Base-by-base conservation (phyloP, 352 stramenopile species). In the Pythium oligandrum region DNA sequence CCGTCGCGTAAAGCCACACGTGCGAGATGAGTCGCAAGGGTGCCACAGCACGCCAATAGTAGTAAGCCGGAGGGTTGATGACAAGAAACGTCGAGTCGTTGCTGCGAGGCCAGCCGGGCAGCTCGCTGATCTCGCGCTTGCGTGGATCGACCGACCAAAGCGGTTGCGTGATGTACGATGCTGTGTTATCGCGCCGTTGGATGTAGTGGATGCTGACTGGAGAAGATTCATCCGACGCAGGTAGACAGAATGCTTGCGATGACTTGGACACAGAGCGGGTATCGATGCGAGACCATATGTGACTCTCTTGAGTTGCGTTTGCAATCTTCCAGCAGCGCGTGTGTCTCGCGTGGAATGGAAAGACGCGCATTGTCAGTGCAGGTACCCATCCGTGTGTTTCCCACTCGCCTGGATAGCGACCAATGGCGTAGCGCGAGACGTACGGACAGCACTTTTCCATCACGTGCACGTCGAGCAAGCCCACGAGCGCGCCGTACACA, bases 401-500 rank as follows among this genome's bases (percentile, higher is more conserved):
- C 32, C 53, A 7, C 3, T 32, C n/a, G 4, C 50, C 54, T 11
- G 57, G 44, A 48, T 64, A 64, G 6, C 44, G 39, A 12, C 61
- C 42, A 2, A 60, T 33, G 3, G 32, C 48, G 31, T 53, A 64
- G 35, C 48, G 53, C 3, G 54, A 53, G 11, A 30, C 31, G 45
- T 52, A 46, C 35, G 54, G 59, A 56, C 59, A 63, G 35, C 54
- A 63, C 30, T 54, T 55, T 40, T 67, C 59, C 32, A 66, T 40
- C 31, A 66, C 59, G 26, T 63, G 30, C 8, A 63, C 48, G n/a
- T 26, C 17, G 17, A 26, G 17, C 17, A 26, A 26, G 17, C 17
- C 17, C 17, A 26, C 17, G 17, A 26, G 17, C 17, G 17, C 17
- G 17, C 17, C 17, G 17, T 26, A 26, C 17, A 26, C 17, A 26